Conservation (phyloP, 208 protist species). For the Wallacemonas sp. region DNA sequence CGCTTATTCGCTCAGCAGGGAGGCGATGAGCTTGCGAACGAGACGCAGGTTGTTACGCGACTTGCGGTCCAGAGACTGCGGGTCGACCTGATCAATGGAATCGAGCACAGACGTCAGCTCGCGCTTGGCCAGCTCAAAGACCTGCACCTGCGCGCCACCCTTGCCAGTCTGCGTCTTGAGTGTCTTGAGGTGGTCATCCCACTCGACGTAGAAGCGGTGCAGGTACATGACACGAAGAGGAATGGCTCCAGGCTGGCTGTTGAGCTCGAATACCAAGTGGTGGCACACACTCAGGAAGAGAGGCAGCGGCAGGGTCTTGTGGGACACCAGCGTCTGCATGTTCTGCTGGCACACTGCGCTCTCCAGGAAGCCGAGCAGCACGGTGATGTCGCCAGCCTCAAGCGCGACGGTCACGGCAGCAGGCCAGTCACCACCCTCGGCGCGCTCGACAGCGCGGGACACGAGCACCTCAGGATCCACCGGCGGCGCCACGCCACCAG, state of each 20-base stretch:
- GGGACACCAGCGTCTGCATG: conserved; percentile 46
- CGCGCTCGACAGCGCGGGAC: conserved; percentile 48
- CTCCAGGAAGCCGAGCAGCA: conserved; percentile 82
- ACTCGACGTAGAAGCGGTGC: conserved; percentile 85
- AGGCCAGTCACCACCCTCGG: conserved; percentile 67
- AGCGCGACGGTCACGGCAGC: conserved; percentile 69
- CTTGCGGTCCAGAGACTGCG: conserved; percentile 61
- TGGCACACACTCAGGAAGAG: conserved; percentile 85
- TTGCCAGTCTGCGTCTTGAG: conserved; percentile 58
- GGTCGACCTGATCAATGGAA: conserved; percentile 46
- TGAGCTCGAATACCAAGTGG: conserved; percentile 80
- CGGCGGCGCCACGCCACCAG: conserved; percentile 18
- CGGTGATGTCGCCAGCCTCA: conserved; percentile 69
- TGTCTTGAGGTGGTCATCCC: conserved; percentile 79
- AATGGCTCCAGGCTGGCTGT: conserved; percentile 42
- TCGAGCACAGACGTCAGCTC: conserved; percentile 62
- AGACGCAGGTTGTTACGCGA: conserved; percentile 75
- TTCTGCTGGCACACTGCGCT: conserved; percentile 74
- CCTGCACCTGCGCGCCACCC: conserved; percentile 27
- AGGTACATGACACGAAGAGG: conserved; percentile 72
- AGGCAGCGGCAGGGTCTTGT: conserved; percentile 62
- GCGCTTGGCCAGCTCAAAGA: conserved; percentile 61
- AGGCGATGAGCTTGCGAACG: conserved; percentile 56
- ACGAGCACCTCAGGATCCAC: conserved; percentile 74
- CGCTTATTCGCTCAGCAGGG: conserved; percentile 42